Evolutionary conservation across 2,329 filamentous ascomycete species (phyloP), one percentile per base, ranked within the genome.

Genomic region (Allantophomopsis lycopodina): DNA sequence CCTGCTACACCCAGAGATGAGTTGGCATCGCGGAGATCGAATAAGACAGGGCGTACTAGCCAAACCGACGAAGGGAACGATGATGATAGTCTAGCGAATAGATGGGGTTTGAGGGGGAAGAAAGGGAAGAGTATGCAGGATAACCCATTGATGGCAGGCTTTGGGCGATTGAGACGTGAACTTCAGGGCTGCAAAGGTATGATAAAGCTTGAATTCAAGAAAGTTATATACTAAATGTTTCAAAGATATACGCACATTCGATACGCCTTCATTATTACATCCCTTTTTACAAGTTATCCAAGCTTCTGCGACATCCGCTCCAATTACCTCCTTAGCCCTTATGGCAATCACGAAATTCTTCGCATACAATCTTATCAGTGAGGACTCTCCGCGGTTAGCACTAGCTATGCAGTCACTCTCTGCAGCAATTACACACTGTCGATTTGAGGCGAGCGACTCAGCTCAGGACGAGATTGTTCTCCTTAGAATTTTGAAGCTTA

Each of bases 81-180:
- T 40, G 76, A 82, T 47, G 60, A 64, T 36, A 73, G 70, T 14
- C 65, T 87, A 43, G 76, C 81, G 28, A 93, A 87, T 56, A 71
- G 89, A 61, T 98, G 91, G 91, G 89, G 91, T 0, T 62, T 96
- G 44, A 72, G 91, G 44, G 91, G 89, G 28, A 94, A 94, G 71
- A 94, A 87, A 63, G 89, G 88, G 38, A 94, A 89, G 68, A 94
- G 86, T 65, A 83, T 95, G 72, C 87, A 95, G 62, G 91, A 96
- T 61, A 94, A 96, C 53, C 91, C 91, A 32, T 70, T 98, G 52
- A 94, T 98, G 66, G 83, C 87, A 46, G 89, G 86, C 12, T 98
- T 98, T 63, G 86, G 88, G 38, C 83, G 86, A 51, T 64, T 98
- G 48, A 76, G 91, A 44, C 81, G 83, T 53, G 89, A 96, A 56